phyloP scores from a whole-genome alignment of 2,329 filamentous ascomycete genomes.

The Stagonosporopsis chrysanthemi region DNA sequence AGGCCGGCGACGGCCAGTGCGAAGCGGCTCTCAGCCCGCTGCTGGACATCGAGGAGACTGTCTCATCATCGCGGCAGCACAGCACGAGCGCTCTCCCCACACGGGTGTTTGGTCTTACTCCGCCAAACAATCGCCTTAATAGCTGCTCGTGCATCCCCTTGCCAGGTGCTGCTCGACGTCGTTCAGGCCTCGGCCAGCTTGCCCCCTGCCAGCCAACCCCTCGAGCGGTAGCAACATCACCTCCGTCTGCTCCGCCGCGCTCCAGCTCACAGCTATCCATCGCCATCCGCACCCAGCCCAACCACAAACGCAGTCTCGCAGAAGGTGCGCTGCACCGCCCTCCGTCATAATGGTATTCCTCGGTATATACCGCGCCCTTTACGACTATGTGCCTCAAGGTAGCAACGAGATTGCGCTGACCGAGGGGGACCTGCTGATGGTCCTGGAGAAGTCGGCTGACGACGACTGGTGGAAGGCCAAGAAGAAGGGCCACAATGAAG shows the following conservation, averaged over 20 bases:
- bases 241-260: conserved; percentile 19
- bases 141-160: neutral
- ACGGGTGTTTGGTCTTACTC: conserved; percentile 17
- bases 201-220: conserved; percentile 18
- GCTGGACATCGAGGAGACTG: conserved; percentile 10
- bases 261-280: conserved; percentile 13
- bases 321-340: conserved; percentile 17
- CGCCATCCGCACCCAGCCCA: conserved; percentile 11
- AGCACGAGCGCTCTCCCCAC: conserved; percentile 19
- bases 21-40: conserved; percentile 5
- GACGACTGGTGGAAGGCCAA: conserved; percentile 97
- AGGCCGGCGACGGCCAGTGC: conserved; percentile 11
- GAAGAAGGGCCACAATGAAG: conserved; percentile 78
- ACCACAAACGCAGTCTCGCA: conserved; percentile 1
- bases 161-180: conserved; percentile 8
- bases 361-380: conserved; percentile 87
- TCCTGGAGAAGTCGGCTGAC: conserved; percentile 77
- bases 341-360: conserved; percentile 79
- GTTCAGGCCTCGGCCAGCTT: conserved; percentile 14
- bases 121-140: conserved; percentile 8
- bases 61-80: conserved; percentile 16
- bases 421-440: conserved; percentile 88
- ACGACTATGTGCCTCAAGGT: conserved; percentile 89
- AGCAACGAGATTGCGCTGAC: conserved; percentile 83
- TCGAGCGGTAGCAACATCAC: conserved; percentile 9